phyloP scores from a whole-genome alignment of 148 eudicot genomes.

The Cornus florida region DNA sequence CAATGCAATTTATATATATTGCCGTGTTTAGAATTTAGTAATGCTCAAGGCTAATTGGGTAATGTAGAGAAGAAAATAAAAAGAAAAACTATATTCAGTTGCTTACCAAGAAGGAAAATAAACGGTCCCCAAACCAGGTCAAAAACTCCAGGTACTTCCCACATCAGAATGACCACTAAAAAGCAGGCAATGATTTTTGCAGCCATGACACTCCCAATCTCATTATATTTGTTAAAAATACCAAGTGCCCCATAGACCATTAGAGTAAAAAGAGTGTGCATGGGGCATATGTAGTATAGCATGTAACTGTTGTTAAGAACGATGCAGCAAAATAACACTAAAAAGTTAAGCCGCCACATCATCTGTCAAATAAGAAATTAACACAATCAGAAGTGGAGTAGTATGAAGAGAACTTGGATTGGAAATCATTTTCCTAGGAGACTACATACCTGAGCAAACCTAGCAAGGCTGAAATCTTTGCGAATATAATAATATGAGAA shows the following conservation, averaged over 20 bases:
- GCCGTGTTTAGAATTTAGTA: background rate
- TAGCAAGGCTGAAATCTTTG: slow-evolving; percentile 88
- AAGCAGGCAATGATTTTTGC: slow-evolving; percentile 71
- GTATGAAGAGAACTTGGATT: background rate
- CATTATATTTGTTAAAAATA: slow-evolving; percentile 73
- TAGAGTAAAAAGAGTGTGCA: slow-evolving; percentile 98
- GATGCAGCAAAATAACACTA: slow-evolving; percentile 76
- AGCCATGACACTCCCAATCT: slow-evolving; percentile 70
- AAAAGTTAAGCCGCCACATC: slow-evolving; percentile 99
- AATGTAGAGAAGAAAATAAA: background rate
- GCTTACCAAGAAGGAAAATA: slow-evolving; percentile 72
- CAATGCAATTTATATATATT: slow-evolving; percentile 12
- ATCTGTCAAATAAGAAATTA: slow-evolving; percentile 53
- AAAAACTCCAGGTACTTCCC: slow-evolving; percentile 97
- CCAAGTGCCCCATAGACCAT: slow-evolving; percentile 99
- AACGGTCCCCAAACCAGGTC: slow-evolving; percentile 86
- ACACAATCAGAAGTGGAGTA: slow-evolving; percentile 18
- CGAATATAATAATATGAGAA: slow-evolving; percentile 92
- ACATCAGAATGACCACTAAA: slow-evolving; percentile 72
- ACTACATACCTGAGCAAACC: slow-evolving; percentile 81
- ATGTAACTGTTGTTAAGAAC: slow-evolving; percentile 80
- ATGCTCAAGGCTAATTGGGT: slow-evolving; percentile 6
- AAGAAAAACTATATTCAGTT: slow-evolving; percentile 8
- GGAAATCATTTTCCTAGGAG: background rate
- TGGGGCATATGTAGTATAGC: slow-evolving; percentile 93